These are phyloP conservation scores for Pseudonectria foliicola DNA, from an alignment of 2,329 filamentous ascomycete species.

Conservation along the genomic window DNA sequence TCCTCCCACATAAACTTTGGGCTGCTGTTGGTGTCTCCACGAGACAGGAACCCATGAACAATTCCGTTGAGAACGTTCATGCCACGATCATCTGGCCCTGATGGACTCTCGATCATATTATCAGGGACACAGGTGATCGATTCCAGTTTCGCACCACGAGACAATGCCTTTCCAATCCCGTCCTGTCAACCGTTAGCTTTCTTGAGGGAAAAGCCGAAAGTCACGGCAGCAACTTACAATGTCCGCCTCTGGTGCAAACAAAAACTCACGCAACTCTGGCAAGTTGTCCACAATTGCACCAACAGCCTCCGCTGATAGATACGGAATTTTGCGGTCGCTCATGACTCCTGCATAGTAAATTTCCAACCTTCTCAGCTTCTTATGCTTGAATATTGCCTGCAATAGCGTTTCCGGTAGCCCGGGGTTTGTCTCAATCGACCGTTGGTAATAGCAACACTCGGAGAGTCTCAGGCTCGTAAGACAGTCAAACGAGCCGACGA, in stretches of 20 bases:
- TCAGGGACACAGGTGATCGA: slow-evolving; percentile 4
- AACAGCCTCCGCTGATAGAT: slow-evolving; percentile 6
- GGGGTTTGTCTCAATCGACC: not conserved
- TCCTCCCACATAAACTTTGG: slow-evolving; percentile 10
- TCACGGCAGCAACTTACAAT: slow-evolving; percentile 2
- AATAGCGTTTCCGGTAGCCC: slow-evolving; percentile 5
- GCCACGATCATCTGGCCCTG: not conserved
- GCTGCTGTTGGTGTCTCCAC: fast-evolving
- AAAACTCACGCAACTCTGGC: slow-evolving; percentile 4
- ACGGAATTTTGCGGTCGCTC: slow-evolving; percentile 1
- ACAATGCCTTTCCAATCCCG: slow-evolving; percentile 6
- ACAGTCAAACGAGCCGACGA: slow-evolving; percentile 12
- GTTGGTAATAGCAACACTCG: no score
- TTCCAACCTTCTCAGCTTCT: slow-evolving; percentile 5
- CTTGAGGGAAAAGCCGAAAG: no score
- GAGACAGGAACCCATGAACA: slow-evolving; percentile 1
- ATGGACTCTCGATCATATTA: not conserved
- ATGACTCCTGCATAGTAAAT: slow-evolving; percentile 1
- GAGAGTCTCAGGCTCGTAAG: slow-evolving; percentile 6
- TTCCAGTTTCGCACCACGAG: slow-evolving; percentile 2
- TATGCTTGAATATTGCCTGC: slow-evolving; percentile 12
- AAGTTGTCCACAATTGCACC: slow-evolving; percentile 7
- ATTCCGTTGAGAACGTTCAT: slow-evolving; percentile 1
- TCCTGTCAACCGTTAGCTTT: slow-evolving; percentile 1
- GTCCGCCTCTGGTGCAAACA: slow-evolving; percentile 6